phyloP scores from a whole-genome alignment of 1,284 basidiomycete genomes.

The Rhodotorula sp. region DNA sequence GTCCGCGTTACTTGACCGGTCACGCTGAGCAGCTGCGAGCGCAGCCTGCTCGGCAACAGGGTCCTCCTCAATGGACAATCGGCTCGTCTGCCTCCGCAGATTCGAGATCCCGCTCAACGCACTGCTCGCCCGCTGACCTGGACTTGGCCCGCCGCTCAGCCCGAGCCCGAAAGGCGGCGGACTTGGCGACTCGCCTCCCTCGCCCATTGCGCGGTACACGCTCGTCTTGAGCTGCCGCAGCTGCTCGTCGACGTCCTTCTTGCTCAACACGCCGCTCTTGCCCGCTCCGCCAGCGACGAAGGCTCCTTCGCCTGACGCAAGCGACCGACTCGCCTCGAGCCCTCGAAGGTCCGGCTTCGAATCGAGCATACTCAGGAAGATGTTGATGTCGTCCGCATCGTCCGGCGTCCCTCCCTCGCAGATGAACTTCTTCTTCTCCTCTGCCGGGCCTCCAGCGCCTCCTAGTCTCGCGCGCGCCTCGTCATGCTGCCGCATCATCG shows the following conservation, averaged over 20 bases:
- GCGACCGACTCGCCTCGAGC: not conserved
- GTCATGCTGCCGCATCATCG: slow-evolving; percentile 15
- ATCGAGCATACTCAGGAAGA: slow-evolving; percentile 42
- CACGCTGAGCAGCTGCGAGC: not conserved
- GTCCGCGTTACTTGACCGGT: not conserved
- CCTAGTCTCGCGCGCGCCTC: not conserved
- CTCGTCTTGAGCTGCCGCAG: slow-evolving; percentile 18
- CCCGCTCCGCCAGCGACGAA: not conserved
- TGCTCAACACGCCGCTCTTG: slow-evolving; percentile 18
- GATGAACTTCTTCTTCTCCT: slow-evolving; percentile 16
- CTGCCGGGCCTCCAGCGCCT: not conserved
- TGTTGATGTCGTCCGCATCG: slow-evolving; percentile 41
- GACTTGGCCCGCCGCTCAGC: no score
- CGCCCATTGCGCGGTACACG: slow-evolving; percentile 2
- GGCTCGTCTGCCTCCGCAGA: slow-evolving; percentile 23
- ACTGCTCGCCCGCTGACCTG: not conserved
- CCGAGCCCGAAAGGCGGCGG: slow-evolving; percentile 5
- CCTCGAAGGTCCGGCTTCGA: slow-evolving; percentile 35
- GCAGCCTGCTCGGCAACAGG: slow-evolving; percentile 1
- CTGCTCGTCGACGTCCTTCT: slow-evolving; percentile 34
- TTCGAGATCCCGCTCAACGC: slow-evolving; percentile 12
- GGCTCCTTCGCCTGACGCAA: not conserved
- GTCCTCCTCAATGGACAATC: slow-evolving; percentile 35
- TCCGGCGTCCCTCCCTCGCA: slow-evolving; percentile 14
- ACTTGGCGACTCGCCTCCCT: not conserved